Base-by-base conservation (phyloP, 306 rosid species). In the Dryas alaskensis region DNA sequence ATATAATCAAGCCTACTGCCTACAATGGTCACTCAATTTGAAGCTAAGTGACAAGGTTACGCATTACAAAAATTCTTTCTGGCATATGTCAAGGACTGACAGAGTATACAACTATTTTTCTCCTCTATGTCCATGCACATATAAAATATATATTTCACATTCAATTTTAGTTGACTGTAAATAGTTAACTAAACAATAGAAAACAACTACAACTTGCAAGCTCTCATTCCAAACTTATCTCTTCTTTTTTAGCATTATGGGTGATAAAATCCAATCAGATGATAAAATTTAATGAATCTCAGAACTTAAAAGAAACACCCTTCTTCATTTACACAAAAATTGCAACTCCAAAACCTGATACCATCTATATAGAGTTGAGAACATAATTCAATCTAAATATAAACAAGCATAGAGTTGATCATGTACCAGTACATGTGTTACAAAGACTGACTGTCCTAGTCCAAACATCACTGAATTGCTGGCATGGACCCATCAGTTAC, bases 371-470 rank as follows among this genome's bases (percentile, higher is more conserved):
- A 0, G 52, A 60, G 13, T 40, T 40, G 64, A 54, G 47, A 60
- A 69, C 37, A 37, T 12, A 60, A 60, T 8, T 52, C 74, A 19
- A 43, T 43, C 48, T 14, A 55, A 11, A 16, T 37, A n/a, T 40
- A 40, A 19, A 54, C 64, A 54, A 7, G 12, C 1, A 60, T 10
- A 31, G 37, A 67, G 45, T 8, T 19, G 72, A 67, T 27, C 22
- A 27, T 13, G 25, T 16, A 49, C 16, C 27, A 25, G 14, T 39
- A 14, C 31, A 39, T 8, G 25, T 10, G 16, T 52, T 51, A 17
- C 74, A 55, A 13, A 19, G 53, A 70, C 64, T 40, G 53, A 70
- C 64, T 40, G 42, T 39, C 8, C 45, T 52, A 43, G 11, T 52
- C 11, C 4, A 39, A 43, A 6, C 12, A 10, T 53, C 31, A 69